Evolutionary conservation across 2,329 filamentous ascomycete species (phyloP), one percentile per base, ranked within the genome.

Genomic region (Cladosporium sp.): DNA sequence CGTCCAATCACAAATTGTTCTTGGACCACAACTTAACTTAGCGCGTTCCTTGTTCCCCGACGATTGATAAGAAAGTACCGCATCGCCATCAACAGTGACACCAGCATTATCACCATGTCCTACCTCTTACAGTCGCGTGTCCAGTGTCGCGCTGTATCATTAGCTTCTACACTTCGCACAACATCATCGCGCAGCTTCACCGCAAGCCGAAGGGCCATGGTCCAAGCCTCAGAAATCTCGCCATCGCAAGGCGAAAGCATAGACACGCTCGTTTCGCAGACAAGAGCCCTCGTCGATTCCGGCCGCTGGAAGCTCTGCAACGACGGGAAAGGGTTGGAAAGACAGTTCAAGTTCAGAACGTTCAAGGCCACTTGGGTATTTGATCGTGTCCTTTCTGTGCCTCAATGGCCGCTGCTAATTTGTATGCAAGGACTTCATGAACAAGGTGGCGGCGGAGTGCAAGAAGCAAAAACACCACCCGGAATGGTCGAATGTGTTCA

Each of bases 401-500:
- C 31, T 29, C 1, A 4, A 46, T 46, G n/a, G 40, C n/a, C 10
- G n/a, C 50, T 53, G 52, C 52, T 55, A 3, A 55, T 8, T 8
- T 21, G 16, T 14, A 33, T 33, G 28, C 18, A 67, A 90, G 88
- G 88, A 89, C 69, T 92, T 92, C 78, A 91, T 92, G 89, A 89
- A 88, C n/a, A 83, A 83, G 2, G 84, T 92, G 16, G 87, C 89
- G 12, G 78, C 88, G 35, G 85, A 91, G 72, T 90, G 88, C 78
- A 89, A 89, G 73, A 75, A 85, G 44, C 83, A 85, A 72, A 89
- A 87, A 71, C 90, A 92, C 74, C 90, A 92, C 72, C 89, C 90
- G 0, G 89, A 92, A 75, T 92, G 89, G 89, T 89, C 88, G 2
- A 92, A 92, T 73, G 89, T 90, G 10, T 92, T 89, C 78, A 91